Base-by-base conservation (phyloP, 768 basidiomycete genomes). In the Punctularia strigosozonata region DNA sequence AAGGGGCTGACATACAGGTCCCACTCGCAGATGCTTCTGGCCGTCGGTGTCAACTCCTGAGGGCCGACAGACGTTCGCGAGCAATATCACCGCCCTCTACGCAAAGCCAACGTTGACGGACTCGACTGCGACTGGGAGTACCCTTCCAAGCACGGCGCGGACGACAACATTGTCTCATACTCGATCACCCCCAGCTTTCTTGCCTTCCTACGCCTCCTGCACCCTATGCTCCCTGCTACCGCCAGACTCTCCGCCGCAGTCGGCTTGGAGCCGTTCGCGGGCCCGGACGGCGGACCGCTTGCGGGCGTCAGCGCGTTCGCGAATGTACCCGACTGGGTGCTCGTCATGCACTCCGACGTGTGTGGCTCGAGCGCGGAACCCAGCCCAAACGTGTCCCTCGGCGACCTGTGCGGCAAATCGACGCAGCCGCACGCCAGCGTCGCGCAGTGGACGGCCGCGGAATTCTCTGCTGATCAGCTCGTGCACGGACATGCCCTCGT, bases 71-170 rank as follows among this genome's bases (percentile, higher is more conserved):
- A 61, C 48, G 0, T 84, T 95, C 43, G 75, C 66, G 33, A 43
- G 53, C 19, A 86, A 78, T 50, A 84, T 95, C 45, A 49, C 69
- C 25, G 44, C 46, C 3, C 39, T 67, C 5, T 89, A 86, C 59
- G 47, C 61, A 3, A 38, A 56, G 32, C 68, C 59, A 45, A 61
- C 19, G 56, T 97, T 7, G 90, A 95, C 51, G 94, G 94, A 6
- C 79, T 97, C 51, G 94, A 97, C 56, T 79, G 97, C 48, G 88
- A 91, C 55, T 94, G 89, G 91, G 92, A 95, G 59, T 97, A 94
- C 59, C 94, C 92, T 25, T 86, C 79, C 28, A 69, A 67, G 40
- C 31, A 47, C 23, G 89, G 83, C 5, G 59, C 66, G 18, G 48
- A 47, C 5, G 73, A 73, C 7, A 94, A 95, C 55, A 49, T 52